phyloP scores from a whole-genome alignment of 352 stramenopile genomes.

The Blastocystis sp. region DNA sequence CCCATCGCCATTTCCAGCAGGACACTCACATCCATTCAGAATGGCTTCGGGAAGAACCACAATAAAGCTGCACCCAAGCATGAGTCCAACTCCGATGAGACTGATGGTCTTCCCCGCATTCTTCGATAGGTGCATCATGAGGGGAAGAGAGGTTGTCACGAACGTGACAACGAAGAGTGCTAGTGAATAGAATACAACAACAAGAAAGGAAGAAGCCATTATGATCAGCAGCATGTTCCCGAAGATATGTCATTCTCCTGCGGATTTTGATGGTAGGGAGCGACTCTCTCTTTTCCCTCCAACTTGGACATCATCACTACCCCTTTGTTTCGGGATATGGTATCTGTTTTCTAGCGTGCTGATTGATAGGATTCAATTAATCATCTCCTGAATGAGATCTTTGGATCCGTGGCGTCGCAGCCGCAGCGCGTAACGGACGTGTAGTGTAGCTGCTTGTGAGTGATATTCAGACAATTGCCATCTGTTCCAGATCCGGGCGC shows the following conservation, averaged over 20 bases:
- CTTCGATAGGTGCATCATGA: slow-evolving; percentile 32
- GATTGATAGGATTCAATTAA: slow-evolving; percentile 38
- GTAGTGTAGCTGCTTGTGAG: neutral
- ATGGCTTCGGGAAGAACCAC: slow-evolving; percentile 28
- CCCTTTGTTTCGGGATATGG: neutral
- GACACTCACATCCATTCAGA: slow-evolving; percentile 30
- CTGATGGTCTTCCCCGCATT: neutral
- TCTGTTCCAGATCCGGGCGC: neutral
- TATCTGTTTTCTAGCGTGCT: neutral
- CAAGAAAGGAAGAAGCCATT: slow-evolving; percentile 6
- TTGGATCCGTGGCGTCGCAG: neutral
- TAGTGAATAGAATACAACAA: slow-evolving; percentile 14
- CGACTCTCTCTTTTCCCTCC: slow-evolving; percentile 40
- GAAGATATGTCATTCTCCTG: neutral
- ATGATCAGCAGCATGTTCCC: no score
- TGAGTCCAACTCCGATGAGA: slow-evolving; percentile 20
- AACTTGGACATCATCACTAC: neutral
- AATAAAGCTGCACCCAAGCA: slow-evolving; percentile 22
- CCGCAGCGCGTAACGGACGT: slow-evolving; percentile 3
- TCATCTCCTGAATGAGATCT: slow-evolving; percentile 33
- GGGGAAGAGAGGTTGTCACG: neutral
- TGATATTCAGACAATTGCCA: neutral
- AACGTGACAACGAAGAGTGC: slow-evolving; percentile 7
- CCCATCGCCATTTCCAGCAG: neutral
- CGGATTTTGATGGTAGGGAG: no score